Conservation (phyloP, 768 basidiomycete genomes). For the Leccinum olivaceopallidum region DNA sequence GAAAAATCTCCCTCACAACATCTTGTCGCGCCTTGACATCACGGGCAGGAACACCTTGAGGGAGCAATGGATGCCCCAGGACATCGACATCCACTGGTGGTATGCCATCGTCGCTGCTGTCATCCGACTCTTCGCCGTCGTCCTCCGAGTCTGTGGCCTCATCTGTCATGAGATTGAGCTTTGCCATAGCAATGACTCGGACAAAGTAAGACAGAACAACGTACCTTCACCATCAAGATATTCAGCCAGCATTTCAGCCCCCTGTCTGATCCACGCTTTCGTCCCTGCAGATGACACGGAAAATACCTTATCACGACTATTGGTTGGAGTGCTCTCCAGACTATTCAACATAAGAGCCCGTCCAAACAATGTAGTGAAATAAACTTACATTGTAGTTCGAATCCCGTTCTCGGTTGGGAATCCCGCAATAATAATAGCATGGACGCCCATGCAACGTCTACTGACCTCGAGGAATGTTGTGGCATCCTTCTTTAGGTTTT, state of each 20-base stretch:
- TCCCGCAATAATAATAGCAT: not conserved
- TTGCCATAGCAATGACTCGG: too few relatives aligned
- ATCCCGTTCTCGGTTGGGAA: not conserved
- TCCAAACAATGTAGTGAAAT: too few relatives aligned
- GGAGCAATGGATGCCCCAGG: not conserved
- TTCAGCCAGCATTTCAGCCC: not conserved
- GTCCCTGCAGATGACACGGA: not conserved
- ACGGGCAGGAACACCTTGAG: not conserved
- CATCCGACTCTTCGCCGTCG: not conserved
- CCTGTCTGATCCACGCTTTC: not conserved
- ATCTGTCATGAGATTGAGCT: not conserved
- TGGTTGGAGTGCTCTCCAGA: not conserved
- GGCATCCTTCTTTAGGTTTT: not conserved
- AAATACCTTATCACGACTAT: not conserved
- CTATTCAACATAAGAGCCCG: not conserved
- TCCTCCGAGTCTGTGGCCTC: not conserved
- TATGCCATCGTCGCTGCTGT: not conserved
- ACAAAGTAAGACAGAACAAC: too few relatives aligned
- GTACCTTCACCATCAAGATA: not conserved
- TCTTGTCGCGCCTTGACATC: not conserved
- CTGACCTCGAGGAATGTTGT: not conserved
- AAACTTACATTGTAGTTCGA: not conserved
- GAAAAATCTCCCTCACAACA: not conserved
- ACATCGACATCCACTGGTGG: not conserved
- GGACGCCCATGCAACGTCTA: not conserved